Conservation (phyloP, 1,284 basidiomycete species). For the Apiotrichum porosum region DNA sequence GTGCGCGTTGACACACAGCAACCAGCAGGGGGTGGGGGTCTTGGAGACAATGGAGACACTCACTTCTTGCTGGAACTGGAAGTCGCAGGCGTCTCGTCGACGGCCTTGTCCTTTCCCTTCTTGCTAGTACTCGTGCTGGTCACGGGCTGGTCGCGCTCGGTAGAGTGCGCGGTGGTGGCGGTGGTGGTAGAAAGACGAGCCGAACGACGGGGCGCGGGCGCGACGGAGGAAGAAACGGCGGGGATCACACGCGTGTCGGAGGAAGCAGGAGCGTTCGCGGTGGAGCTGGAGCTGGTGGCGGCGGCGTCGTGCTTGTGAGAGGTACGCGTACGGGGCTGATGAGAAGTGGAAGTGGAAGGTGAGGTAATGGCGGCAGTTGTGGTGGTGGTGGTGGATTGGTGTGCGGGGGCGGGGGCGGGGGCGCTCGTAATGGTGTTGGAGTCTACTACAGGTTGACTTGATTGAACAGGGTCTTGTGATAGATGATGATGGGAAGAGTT, state of each 20-base stretch:
- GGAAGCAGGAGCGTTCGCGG: neutral
- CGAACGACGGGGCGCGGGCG: constrained; percentile 25
- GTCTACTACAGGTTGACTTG: constrained; percentile 8
- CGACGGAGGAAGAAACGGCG: neutral
- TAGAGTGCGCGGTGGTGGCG: constrained; percentile 3
- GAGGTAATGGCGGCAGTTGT: too few species aligned
- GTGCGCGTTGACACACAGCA: too few species aligned
- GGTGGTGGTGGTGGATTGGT: neutral
- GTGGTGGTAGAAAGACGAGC: constrained; percentile 29
- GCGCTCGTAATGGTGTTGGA: neutral
- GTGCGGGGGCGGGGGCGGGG: neutral
- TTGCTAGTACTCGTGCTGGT: constrained; percentile 7
- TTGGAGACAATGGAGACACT: constrained; percentile 10
- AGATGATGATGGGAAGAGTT: constrained; percentile 6
- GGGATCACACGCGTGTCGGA: too few species aligned
- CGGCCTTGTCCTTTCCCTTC: constrained; percentile 33
- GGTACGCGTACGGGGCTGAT: neutral
- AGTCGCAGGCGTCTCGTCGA: neutral
- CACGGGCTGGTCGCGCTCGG: neutral
- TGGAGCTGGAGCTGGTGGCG: neutral
- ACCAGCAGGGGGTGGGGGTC: too few species aligned
- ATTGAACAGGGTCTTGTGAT: constrained; percentile 6
- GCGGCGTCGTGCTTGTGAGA: neutral
- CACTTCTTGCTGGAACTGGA: constrained; percentile 16
- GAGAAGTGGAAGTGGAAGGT: too few species aligned